A percentile compares a stretch with the other conserved stretches of the same genome.
phyloP scores from a whole-genome alignment of 495 filamentous ascomycete species.

The Tetracladium marchalianum region DNA sequence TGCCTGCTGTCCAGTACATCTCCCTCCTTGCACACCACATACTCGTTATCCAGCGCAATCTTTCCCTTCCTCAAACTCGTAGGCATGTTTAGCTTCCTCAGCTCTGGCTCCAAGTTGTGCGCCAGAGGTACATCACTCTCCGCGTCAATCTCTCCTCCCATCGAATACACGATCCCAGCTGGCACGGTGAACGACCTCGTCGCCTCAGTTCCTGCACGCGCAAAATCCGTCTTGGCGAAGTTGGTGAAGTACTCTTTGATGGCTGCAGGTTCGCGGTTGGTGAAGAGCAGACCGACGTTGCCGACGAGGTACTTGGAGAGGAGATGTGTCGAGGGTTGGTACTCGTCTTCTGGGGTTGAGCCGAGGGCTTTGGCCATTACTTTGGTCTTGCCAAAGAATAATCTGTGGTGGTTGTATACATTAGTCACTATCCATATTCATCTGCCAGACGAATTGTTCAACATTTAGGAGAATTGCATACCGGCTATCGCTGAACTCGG shows the following conservation, averaged over 20 bases:
- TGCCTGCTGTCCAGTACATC: conserved; percentile 77
- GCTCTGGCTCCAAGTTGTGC: conserved; percentile 77
- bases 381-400: conserved; percentile 99
- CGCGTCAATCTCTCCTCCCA: conserved; percentile 63
- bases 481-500: conserved; percentile 77
- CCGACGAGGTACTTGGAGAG: conserved; percentile 67
- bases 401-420: conserved; percentile 29
- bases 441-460: background rate
- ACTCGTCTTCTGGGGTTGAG: conserved; percentile 58
- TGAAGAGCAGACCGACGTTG: conserved; percentile 85
- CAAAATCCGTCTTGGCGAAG: conserved; percentile 68
- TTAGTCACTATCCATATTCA: background rate
- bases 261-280: conserved; percentile 52
- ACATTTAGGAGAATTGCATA: conserved; percentile 39
- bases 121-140: conserved; percentile 79
- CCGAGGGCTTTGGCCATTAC: conserved; percentile 93
- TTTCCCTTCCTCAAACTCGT: conserved; percentile 80
- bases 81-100: conserved; percentile 80
- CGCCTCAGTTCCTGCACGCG: conserved; percentile 72
- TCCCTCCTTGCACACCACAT: conserved; percentile 71
- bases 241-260: conserved; percentile 58
- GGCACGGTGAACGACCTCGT: conserved; percentile 69
- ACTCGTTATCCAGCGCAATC: conserved; percentile 70
- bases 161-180: conserved; percentile 63
- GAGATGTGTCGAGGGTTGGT: conserved; percentile 58